A percentile compares a stretch with the other conserved stretches of the same genome.
phyloP scores from a whole-genome alignment of 192 early-diverging fungal genomes.

The Podila verticillata region DNA sequence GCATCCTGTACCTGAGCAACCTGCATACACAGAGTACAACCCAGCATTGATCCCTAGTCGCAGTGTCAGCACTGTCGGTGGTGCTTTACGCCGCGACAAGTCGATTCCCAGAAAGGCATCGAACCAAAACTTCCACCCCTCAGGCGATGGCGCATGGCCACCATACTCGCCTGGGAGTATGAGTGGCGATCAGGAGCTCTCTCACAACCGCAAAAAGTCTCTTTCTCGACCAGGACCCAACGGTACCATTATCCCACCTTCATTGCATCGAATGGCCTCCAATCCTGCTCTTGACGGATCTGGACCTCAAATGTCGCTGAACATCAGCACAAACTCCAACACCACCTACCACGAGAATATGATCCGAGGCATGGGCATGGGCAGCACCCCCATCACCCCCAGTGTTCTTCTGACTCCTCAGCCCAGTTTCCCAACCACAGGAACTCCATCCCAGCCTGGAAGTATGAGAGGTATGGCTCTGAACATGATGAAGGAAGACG shows the following conservation, averaged over 20 bases:
- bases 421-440: slow-evolving; percentile 27
- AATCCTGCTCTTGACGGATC: background rate
- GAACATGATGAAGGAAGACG: slow-evolving; percentile 48
- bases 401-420: slow-evolving; percentile 40
- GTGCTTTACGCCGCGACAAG: slow-evolving; percentile 23
- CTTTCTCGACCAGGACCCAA: slow-evolving; percentile 8
- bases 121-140: slow-evolving; percentile 29
- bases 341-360: slow-evolving; percentile 44
- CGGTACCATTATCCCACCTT: background rate
- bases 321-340: slow-evolving; percentile 33
- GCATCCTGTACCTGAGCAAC: slow-evolving; percentile 23
- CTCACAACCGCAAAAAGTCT: slow-evolving; percentile 18
- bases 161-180: slow-evolving; percentile 18
- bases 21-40: slow-evolving; percentile 43
- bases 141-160: slow-evolving; percentile 12
- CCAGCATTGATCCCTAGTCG: slow-evolving; percentile 45
- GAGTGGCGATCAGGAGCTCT: background rate
- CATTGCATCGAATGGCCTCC: background rate
- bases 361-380: slow-evolving; percentile 53
- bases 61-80: slow-evolving; percentile 22
- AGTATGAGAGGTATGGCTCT: slow-evolving; percentile 28
- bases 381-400: slow-evolving; percentile 37
- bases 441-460: slow-evolving; percentile 1
- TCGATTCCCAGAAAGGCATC: slow-evolving; percentile 44
- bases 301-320: slow-evolving; percentile 1